Evolutionary conservation across 2,329 filamentous ascomycete genomes (phyloP).

Genomic region (Xylaria arbuscula): DNA sequence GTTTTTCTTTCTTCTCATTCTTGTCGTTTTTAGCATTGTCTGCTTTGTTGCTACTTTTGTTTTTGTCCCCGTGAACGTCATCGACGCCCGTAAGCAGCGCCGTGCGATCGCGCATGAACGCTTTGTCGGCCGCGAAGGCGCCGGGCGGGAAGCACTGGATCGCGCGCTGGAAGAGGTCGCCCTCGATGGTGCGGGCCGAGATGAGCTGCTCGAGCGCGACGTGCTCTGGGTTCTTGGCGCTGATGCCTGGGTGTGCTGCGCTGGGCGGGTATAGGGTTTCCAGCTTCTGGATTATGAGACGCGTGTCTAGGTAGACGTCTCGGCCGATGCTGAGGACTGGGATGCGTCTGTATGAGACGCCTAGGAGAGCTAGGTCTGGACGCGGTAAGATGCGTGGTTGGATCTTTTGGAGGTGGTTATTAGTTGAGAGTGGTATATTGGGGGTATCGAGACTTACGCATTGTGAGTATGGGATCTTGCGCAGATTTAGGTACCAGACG

Average conservation of each 20-base stretch:
- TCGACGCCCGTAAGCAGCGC: constrained; percentile 51
- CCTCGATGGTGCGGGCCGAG: constrained; percentile 66
- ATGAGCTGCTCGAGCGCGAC: constrained; percentile 65
- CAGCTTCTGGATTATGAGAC: constrained; percentile 74
- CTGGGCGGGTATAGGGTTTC: constrained; percentile 64
- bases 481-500: constrained; percentile 74
- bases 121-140: constrained; percentile 64
- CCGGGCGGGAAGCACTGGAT: constrained; percentile 67
- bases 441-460: constrained; percentile 62
- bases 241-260: constrained; percentile 50
- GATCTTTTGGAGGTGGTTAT: constrained; percentile 55
- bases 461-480: constrained; percentile 73
- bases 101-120: constrained; percentile 68
- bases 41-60: neutral
- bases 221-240: constrained; percentile 48
- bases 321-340: constrained; percentile 74
- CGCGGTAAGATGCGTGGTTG: constrained; percentile 75
- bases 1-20: neutral
- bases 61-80: neutral
- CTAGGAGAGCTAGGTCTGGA: constrained; percentile 70
- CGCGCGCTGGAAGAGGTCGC: constrained; percentile 65
- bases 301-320: constrained; percentile 76
- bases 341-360: constrained; percentile 75
- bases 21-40: neutral
- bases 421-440: neutral